Evolutionary conservation across 305 asterid species (phyloP).

Genomic region (Fraxinus ornus): DNA sequence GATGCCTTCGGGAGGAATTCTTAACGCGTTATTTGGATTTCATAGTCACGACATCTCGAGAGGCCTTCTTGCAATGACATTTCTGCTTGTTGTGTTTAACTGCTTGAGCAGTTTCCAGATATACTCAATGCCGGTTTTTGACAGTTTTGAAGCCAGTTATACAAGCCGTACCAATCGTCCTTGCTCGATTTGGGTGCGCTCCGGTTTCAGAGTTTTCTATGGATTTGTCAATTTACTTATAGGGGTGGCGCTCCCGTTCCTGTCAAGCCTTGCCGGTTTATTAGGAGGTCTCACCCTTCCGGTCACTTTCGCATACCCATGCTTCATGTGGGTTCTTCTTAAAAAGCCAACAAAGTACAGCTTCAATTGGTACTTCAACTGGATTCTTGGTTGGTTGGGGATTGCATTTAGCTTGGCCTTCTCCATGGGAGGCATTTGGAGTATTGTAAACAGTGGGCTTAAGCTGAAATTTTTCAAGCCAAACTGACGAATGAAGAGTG

Average conservation of each 20-base stretch:
- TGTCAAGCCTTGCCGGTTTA: slow-evolving; percentile 87
- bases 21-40: slow-evolving; percentile 67
- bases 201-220: slow-evolving; percentile 81
- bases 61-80: slow-evolving; percentile 38
- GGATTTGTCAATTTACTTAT: slow-evolving; percentile 70
- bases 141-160: slow-evolving; percentile 90
- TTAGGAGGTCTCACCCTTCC: slow-evolving; percentile 92
- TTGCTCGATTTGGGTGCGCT: slow-evolving; percentile 90
- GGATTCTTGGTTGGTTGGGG: slow-evolving; percentile 89
- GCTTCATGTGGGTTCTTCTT: slow-evolving; percentile 93
- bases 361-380: slow-evolving; percentile 81
- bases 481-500: slow-evolving; percentile 18
- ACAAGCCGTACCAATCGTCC: slow-evolving; percentile 88
- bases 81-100: slow-evolving; percentile 55
- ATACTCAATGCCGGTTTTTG: slow-evolving; percentile 95
- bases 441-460: slow-evolving; percentile 80
- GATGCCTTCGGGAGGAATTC: slow-evolving; percentile 96
- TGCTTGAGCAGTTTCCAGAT: slow-evolving; percentile 97
- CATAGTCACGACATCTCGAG: slow-evolving; percentile 54
- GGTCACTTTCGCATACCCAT: slow-evolving; percentile 91
- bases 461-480: slow-evolving; percentile 92
- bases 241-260: slow-evolving; percentile 89
- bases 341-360: slow-evolving; percentile 74
- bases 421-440: slow-evolving; percentile 94
- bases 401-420: slow-evolving; percentile 88